phyloP scores from a whole-genome alignment of 2,329 filamentous ascomycete genomes.

The Trichoderma brevicompactum region DNA sequence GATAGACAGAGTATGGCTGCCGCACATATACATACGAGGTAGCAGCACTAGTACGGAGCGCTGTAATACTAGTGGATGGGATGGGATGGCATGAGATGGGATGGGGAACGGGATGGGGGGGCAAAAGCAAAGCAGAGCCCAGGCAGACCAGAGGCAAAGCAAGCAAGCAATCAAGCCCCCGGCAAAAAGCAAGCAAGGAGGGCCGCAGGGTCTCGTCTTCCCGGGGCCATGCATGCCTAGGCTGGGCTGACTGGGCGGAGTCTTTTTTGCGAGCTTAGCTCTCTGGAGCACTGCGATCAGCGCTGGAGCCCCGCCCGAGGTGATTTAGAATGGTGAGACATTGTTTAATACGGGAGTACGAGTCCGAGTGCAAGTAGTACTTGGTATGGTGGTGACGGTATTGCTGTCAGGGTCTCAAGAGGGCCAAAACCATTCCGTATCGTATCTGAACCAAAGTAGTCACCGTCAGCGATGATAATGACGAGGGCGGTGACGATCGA shows the following conservation, averaged over 20 bases:
- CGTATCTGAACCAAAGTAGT: too few relatives aligned
- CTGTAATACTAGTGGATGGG: background rate
- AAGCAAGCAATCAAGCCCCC: constrained; percentile 1
- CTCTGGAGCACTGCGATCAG: constrained; percentile 23
- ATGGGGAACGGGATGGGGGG: background rate
- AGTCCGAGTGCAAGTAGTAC: too few relatives aligned
- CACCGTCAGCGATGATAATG: too few relatives aligned
- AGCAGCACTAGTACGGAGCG: background rate
- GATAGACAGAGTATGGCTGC: too few relatives aligned
- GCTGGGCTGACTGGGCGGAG: constrained; percentile 29
- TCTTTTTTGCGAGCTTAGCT: background rate
- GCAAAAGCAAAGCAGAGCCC: background rate
- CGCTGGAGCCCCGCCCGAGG: constrained; percentile 23
- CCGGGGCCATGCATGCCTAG: constrained; percentile 24
- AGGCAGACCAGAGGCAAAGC: background rate
- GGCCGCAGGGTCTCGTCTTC: background rate
- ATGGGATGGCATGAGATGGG: background rate
- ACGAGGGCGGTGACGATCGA: too few relatives aligned
- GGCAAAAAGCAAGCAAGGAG: constrained; percentile 10
- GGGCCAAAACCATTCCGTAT: too few relatives aligned
- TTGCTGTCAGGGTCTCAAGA: too few relatives aligned
- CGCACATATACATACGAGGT: too few relatives aligned
- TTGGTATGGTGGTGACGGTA: too few relatives aligned
- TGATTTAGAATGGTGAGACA: constrained; percentile 28
- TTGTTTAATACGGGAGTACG: constrained; percentile 23